phyloP scores from a whole-genome alignment of 352 stramenopile genomes.

The Globisporangium rhizosaccharum region DNA sequence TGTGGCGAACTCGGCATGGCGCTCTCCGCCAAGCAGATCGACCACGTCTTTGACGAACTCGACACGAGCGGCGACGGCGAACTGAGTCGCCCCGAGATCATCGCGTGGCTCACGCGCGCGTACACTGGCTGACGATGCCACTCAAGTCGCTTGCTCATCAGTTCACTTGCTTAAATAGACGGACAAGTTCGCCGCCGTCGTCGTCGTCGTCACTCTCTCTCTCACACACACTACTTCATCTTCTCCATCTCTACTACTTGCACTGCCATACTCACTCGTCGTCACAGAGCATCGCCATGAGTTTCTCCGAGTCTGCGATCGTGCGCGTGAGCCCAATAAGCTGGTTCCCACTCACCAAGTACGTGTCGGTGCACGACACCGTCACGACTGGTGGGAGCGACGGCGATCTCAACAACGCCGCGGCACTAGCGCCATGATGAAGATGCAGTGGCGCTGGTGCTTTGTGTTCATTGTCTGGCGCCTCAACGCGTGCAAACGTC shows the following conservation, averaged over 20 bases:
- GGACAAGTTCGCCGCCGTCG: background rate
- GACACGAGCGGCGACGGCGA: slow-evolving; percentile 59
- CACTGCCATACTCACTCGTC: slow-evolving; percentile 10
- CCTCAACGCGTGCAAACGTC: slow-evolving; percentile 44
- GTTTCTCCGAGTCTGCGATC: slow-evolving; percentile 75
- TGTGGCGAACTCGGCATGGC: slow-evolving; percentile 68
- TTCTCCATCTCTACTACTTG: background rate
- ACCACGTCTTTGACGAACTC: slow-evolving; percentile 49
- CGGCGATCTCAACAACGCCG: background rate
- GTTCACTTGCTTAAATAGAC: slow-evolving; percentile 1
- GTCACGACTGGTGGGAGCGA: slow-evolving; percentile 29
- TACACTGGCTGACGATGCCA: slow-evolving; percentile 17
- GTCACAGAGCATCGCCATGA: slow-evolving; percentile 24
- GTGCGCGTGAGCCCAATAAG: slow-evolving; percentile 77
- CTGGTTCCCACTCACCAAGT: slow-evolving; percentile 62
- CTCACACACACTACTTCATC: background rate
- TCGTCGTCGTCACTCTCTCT: no score
- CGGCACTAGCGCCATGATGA: background rate
- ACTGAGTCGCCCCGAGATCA: slow-evolving; percentile 52
- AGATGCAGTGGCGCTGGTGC: slow-evolving; percentile 3
- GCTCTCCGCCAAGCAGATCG: slow-evolving; percentile 49
- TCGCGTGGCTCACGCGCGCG: slow-evolving; percentile 47
- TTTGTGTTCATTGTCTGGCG: slow-evolving; percentile 10
- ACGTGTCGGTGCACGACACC: slow-evolving; percentile 72
- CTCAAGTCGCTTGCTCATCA: background rate